Conservation (phyloP, 2,329 filamentous ascomycete species). For the Zarea fungicola region DNA sequence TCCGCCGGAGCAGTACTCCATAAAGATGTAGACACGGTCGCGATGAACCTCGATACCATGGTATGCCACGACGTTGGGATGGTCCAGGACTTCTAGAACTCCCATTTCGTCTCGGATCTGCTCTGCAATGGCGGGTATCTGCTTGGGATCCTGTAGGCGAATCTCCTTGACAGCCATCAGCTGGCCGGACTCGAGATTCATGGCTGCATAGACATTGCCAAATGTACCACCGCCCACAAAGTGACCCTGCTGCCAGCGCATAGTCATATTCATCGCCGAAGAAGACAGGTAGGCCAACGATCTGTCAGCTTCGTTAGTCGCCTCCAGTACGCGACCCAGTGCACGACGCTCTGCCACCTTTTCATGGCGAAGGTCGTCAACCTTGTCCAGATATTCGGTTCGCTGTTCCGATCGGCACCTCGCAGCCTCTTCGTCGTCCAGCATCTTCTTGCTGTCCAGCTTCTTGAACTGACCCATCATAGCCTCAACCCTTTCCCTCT, state of each 20-base stretch:
- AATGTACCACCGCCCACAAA: slow-evolving; percentile 97
- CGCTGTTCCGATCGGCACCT: slow-evolving; percentile 70
- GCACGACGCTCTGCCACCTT: slow-evolving; percentile 81
- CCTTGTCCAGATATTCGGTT: slow-evolving; percentile 63
- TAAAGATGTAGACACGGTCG: slow-evolving; percentile 99
- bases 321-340: slow-evolving; percentile 85
- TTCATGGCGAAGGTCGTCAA: slow-evolving; percentile 74
- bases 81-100: slow-evolving; percentile 89
- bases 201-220: slow-evolving; percentile 93
- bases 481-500: slow-evolving; percentile 82
- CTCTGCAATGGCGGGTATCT: slow-evolving; percentile 88
- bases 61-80: slow-evolving; percentile 96
- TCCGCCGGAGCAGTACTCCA: slow-evolving; percentile 97
- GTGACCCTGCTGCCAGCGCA: slow-evolving; percentile 98
- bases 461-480: slow-evolving; percentile 69
- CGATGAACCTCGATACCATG: slow-evolving; percentile 97
- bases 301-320: slow-evolving; percentile 90
- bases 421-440: slow-evolving; percentile 81
- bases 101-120: slow-evolving; percentile 98
- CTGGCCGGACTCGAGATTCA: slow-evolving; percentile 93
- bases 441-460: slow-evolving; percentile 67
- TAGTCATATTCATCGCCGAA: slow-evolving; percentile 87
- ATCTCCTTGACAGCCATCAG: slow-evolving; percentile 99
- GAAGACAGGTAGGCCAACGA: slow-evolving; percentile 91
- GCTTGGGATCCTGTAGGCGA: slow-evolving; percentile 88